A percentile compares a stretch with the other conserved stretches of the same genome.
These are phyloP conservation scores for Marasmius sp. DNA, from an alignment of 1,284 basidiomycete species.

Conservation along the genomic window DNA sequence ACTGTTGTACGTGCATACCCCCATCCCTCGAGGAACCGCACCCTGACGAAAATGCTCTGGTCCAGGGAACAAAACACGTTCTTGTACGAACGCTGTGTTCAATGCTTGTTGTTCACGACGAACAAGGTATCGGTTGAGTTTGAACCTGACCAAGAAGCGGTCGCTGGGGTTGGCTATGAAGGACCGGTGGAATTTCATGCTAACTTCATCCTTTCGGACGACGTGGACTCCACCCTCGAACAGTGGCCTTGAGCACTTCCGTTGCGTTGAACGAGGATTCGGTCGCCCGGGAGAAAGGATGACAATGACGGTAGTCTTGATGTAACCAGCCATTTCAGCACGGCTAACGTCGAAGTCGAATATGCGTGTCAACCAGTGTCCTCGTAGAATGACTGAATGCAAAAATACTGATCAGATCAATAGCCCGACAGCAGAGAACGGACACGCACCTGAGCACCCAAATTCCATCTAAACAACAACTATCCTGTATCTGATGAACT, in stretches of 20 bases:
- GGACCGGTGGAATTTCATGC: slow-evolving; percentile 47
- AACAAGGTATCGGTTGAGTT: slow-evolving; percentile 52
- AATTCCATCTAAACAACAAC: no score
- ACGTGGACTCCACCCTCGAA: slow-evolving; percentile 59
- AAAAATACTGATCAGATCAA: no score
- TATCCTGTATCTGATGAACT: no score
- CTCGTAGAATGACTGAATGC: no score
- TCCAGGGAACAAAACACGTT: slow-evolving; percentile 14
- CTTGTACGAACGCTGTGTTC: slow-evolving; percentile 22
- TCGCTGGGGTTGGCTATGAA: slow-evolving; percentile 36
- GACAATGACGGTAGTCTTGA: background rate
- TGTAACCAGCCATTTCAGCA: background rate
- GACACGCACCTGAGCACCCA: no score
- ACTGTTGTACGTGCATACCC: slow-evolving; percentile 34
- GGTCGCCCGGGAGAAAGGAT: slow-evolving; percentile 47
- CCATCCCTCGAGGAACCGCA: background rate
- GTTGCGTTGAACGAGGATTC: slow-evolving; percentile 48
- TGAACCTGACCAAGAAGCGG: slow-evolving; percentile 52
- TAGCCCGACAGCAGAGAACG: no score
- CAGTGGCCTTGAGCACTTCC: slow-evolving; percentile 39
- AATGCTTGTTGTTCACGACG: slow-evolving; percentile 58
- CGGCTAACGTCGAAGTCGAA: no score
- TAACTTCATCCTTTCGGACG: slow-evolving; percentile 50
- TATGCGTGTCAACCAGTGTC: no score
- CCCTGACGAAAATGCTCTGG: slow-evolving; percentile 1